These are phyloP conservation scores for Russula sp. DNA, from an alignment of 768 basidiomycete genomes.

Conservation along the genomic window DNA sequence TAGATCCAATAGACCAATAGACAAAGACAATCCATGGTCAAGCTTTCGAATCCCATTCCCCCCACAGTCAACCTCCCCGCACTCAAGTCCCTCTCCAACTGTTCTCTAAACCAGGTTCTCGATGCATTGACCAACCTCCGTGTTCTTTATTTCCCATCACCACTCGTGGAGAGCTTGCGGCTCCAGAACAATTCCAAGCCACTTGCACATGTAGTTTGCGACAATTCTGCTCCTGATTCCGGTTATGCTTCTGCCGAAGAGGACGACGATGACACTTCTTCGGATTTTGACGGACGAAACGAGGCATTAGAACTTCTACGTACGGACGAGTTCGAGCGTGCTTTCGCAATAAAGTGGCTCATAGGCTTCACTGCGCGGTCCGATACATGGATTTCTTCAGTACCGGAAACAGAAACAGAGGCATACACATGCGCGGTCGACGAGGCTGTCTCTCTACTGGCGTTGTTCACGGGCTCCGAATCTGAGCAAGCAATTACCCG, in stretches of 20 bases:
- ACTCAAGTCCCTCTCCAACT: slow-evolving; percentile 44
- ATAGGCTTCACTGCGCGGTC: slow-evolving; percentile 65
- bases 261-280: slow-evolving; percentile 30
- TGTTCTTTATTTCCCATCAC: slow-evolving; percentile 51
- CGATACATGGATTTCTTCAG: slow-evolving; percentile 46
- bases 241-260: slow-evolving; percentile 67
- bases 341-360: slow-evolving; percentile 69
- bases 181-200: background rate
- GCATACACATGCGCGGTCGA: slow-evolving; percentile 49
- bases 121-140: slow-evolving; percentile 46
- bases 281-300: slow-evolving; percentile 29
- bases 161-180: slow-evolving; percentile 34
- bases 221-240: slow-evolving; percentile 58
- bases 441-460: slow-evolving; percentile 56
- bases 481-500: slow-evolving; percentile 48
- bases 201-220: slow-evolving; percentile 37
- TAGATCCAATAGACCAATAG: slow-evolving; percentile 22
- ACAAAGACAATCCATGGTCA: slow-evolving; percentile 14
- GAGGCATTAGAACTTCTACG: slow-evolving; percentile 49
- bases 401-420: slow-evolving; percentile 38
- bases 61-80: slow-evolving; percentile 58
- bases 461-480: slow-evolving; percentile 46
- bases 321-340: slow-evolving; percentile 62
- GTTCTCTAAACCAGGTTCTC: slow-evolving; percentile 40
- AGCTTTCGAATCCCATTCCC: slow-evolving; percentile 31